phyloP scores from a whole-genome alignment of 306 rosid genomes.

The Arachis stenosperma region DNA sequence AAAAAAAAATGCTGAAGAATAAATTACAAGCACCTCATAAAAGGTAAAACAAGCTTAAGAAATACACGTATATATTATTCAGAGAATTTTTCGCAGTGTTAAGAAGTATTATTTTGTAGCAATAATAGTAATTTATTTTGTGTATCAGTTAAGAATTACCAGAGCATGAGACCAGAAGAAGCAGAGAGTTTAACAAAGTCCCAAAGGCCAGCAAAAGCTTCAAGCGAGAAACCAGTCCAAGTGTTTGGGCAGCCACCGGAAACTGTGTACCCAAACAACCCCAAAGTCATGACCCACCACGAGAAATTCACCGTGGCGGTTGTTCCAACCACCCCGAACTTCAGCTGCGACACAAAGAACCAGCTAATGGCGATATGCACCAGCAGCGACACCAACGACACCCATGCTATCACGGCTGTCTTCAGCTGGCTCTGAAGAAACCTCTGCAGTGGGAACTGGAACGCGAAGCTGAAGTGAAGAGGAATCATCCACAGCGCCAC shows the following conservation, averaged over 20 bases:
- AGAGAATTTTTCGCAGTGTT: no score
- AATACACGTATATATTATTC: no score
- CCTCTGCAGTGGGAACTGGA: conserved; percentile 69
- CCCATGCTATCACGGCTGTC: conserved; percentile 55
- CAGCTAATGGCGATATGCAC: conserved; percentile 62
- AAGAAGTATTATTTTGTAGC: no score
- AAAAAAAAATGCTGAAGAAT: background rate
- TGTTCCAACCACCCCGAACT: conserved; percentile 62
- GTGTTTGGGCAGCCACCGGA: conserved; percentile 75
- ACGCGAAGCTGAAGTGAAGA: conserved; percentile 63
- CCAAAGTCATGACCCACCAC: conserved; percentile 69
- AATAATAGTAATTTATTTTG: no score
- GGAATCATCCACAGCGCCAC: conserved; percentile 62
- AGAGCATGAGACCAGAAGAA: conserved; percentile 82
- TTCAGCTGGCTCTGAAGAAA: conserved; percentile 71
- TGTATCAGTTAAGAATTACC: conserved; percentile 40
- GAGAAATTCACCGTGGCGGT: conserved; percentile 61
- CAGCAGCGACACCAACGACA: conserved; percentile 45
- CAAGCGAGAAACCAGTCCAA: conserved; percentile 78
- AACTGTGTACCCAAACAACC: conserved; percentile 50
- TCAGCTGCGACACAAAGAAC: conserved; percentile 59
- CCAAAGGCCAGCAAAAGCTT: conserved; percentile 82
- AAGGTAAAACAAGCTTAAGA: background rate
- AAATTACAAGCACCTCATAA: background rate
- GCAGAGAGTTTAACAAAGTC: conserved; percentile 74